A percentile compares a stretch with the other conserved stretches of the same genome.
phyloP scores from a whole-genome alignment of 768 basidiomycete species.

The Mycena vulgaris region DNA sequence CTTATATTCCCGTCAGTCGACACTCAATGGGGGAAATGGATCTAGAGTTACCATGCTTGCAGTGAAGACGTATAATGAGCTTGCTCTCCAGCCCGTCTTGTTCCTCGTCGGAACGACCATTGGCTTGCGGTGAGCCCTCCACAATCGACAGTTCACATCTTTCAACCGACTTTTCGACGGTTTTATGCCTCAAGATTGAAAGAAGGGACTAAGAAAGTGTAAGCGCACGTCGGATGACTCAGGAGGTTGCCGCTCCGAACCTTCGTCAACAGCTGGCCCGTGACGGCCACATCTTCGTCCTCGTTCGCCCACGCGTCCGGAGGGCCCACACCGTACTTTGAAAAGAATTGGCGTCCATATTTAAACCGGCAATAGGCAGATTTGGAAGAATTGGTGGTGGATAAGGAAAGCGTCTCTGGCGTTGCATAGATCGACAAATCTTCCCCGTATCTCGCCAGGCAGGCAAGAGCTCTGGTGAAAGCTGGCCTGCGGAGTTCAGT shows the following conservation, averaged over 20 bases:
- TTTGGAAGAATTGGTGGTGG: conserved; percentile 83
- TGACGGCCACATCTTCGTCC: conserved; percentile 60
- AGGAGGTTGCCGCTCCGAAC: conserved; percentile 51
- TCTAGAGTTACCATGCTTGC: conserved; percentile 81
- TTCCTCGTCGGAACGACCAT: conserved; percentile 59
- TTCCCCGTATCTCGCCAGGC: conserved; percentile 88
- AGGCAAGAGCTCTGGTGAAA: conserved; percentile 81
- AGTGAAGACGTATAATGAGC: conserved; percentile 80
- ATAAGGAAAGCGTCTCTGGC: conserved; percentile 72
- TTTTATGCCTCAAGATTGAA: conserved; percentile 81
- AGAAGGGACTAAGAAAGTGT: conserved; percentile 67
- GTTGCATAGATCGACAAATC: conserved; percentile 81
- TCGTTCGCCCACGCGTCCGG: conserved; percentile 42
- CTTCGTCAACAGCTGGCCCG: conserved; percentile 81
- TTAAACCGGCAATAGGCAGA: conserved; percentile 88
- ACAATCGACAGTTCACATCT: conserved; percentile 81
- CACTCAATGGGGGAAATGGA: not conserved
- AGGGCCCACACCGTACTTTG: conserved; percentile 67
- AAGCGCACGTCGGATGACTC: conserved; percentile 2
- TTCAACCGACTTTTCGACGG: conserved; percentile 84
- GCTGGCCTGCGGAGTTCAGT: conserved; percentile 59
- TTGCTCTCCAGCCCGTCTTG: conserved; percentile 79
- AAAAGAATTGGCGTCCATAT: conserved; percentile 79
- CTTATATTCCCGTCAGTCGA: conserved; percentile 52
- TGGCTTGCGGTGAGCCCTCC: conserved; percentile 58